Base-by-base conservation (phyloP, 257 asterid genomes). In the Mentha longifolia region DNA sequence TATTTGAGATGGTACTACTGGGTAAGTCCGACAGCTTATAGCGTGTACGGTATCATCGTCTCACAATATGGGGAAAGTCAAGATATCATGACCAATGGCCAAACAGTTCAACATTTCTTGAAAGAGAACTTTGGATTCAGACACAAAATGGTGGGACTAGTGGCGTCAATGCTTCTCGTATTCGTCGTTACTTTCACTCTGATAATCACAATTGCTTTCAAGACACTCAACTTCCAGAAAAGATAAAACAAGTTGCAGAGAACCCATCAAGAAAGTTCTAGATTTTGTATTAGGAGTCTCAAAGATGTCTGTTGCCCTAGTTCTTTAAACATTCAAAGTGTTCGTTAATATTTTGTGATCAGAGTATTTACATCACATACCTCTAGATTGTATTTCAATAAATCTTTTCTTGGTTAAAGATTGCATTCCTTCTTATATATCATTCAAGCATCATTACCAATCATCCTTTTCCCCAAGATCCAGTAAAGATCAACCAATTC, bases 1-100 rank as follows among this genome's bases (percentile, higher is more conserved):
- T 92, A 91, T 91, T 78, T 94, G 93, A 86, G 95, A 81, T 92
- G 98, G 98, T 86, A 84, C 76, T 89, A 86, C 72, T 92, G 98
- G 96, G 75, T 68, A 55, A 79, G 82, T 16, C 96, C 96, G 0
- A 69, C 83, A 4, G 79, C 96, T 5, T 89, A 89, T 74, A 89
- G 88, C 13, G 75, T 92, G 73, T 92, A 92, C n/a, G 95, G 95
- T 8, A 61, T 89, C 64, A 56, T 87, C 7, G 74, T 79, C n/a
- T 80, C 97, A 22, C 97, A 91, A 67, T 91, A 74, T 19, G 95
- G 95, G 59, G 85, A 92, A 7, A 52, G 72, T 42, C 37, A 46
- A 58, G 74, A 72, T 13, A 15, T 0, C 37, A 72, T 83, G 83
- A 74, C 35, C 0, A 17, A 3, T 0, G 72, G 76, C 2, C 52